These are phyloP conservation scores for Hortiboletus campestris DNA, from an alignment of 768 basidiomycete species.

Conservation along the genomic window DNA sequence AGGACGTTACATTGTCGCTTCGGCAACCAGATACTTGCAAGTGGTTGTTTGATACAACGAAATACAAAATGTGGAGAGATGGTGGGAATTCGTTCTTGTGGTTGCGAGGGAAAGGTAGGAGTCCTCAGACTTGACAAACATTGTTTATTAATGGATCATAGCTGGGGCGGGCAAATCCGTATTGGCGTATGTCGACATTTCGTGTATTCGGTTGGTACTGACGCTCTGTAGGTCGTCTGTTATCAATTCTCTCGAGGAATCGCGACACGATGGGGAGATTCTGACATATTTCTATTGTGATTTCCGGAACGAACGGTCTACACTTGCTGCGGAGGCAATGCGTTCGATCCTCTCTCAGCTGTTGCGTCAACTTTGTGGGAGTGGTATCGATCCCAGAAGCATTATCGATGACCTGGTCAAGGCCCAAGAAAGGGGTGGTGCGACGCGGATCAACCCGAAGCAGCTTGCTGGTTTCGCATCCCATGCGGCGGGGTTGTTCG, in stretches of 20 bases:
- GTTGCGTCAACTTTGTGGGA: background rate
- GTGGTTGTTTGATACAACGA: background rate
- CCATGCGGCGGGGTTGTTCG: background rate
- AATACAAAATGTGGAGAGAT: background rate
- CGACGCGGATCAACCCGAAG: background rate
- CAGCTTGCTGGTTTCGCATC: background rate
- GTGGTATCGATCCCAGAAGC: background rate
- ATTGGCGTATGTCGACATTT: background rate
- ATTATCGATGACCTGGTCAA: background rate
- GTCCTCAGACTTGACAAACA: background rate
- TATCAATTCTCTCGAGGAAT: background rate
- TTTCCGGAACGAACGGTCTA: background rate
- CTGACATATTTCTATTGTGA: background rate
- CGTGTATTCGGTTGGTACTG: background rate
- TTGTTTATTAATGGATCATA: background rate
- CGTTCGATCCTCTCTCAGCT: background rate
- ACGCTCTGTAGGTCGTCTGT: background rate
- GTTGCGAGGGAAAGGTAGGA: background rate
- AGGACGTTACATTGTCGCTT: background rate
- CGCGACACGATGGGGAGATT: background rate
- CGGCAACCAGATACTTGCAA: background rate
- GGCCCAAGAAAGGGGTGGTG: background rate
- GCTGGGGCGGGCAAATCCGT: background rate
- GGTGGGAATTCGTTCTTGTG: background rate
- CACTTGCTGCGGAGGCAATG: background rate